phyloP scores from a whole-genome alignment of 371 early-diverging fungal species.

The Mortierella sp. region DNA sequence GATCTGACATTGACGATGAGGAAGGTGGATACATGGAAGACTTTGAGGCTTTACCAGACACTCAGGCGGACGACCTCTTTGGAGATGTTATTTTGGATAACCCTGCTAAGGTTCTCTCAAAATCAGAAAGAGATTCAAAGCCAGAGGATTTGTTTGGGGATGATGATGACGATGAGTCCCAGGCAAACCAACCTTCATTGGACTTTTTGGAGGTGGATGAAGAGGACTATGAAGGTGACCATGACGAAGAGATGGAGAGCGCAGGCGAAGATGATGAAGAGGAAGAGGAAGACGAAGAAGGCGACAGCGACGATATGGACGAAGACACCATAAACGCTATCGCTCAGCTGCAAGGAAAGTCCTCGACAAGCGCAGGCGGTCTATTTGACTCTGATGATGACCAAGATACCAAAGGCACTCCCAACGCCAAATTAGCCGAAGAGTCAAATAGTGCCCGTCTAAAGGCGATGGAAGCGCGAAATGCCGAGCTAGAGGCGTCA shows the following conservation, averaged over 20 bases:
- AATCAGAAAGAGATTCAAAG: conserved; percentile 28
- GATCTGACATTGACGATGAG: conserved; percentile 37
- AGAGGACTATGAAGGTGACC: conserved; percentile 19
- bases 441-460: conserved; percentile 46
- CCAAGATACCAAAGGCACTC: conserved; percentile 23
- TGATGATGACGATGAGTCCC: conserved; percentile 18
- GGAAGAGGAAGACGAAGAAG: conserved; percentile 16
- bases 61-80: conserved; percentile 43
- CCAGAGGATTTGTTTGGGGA: conserved; percentile 52
- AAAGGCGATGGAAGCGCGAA: conserved; percentile 40
- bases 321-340: conserved; percentile 44
- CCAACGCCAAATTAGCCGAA: conserved; percentile 25
- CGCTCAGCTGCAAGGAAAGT: conserved; percentile 31
- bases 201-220: conserved; percentile 44
- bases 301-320: conserved; percentile 34
- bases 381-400: conserved; percentile 52
- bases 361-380: conserved; percentile 30
- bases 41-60: conserved; percentile 33
- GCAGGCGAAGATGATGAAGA: conserved; percentile 20
- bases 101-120: conserved; percentile 5
- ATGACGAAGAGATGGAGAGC: conserved; percentile 19
- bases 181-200: conserved; percentile 12
- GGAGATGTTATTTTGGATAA: conserved; percentile 26
- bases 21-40: conserved; percentile 32
- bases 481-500: conserved; percentile 31